Evolutionary conservation across 805 yeast species (phyloP), one percentile per base, ranked within the genome.

Genomic region (Kockiozyma suomiensis): DNA sequence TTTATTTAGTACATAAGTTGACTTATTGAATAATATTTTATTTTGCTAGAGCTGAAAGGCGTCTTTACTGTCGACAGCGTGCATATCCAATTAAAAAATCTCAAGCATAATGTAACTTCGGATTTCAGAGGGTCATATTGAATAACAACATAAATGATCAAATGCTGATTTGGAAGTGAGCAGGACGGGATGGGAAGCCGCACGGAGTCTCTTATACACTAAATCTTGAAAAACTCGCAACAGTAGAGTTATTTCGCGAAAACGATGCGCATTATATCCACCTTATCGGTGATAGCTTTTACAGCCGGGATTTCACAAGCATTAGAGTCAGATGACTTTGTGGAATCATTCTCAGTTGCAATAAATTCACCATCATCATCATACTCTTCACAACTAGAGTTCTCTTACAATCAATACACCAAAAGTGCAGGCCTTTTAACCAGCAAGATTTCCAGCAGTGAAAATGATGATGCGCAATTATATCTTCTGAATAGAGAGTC

Each of bases 401-500:
- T 57, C 53, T 19, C 42, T 4, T 48, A 35, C 28, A 46, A 48
- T 26, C 45, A 37, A 13, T 26, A 28, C 30, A 58, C 45, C 15
- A 48, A 41, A 43, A 15, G 40, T 13, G 61, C 57, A 4, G 35
- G 41, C 8, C 25, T 50, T 13, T n/a, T 48, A 25, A 23, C 38
- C 21, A 37, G 17, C 17, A 50, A 41, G 13, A 28, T 42, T 38
- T 15, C 23, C 4, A 15, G 40, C 6, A 23, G n/a, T n/a, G 43
- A 19, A n/a, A 13, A 8, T 19, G 25, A 28, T 12, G 53, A 47
- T 23, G 41, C 17, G 15, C 32, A 15, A n/a, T 37, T 50, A 4
- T 28, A 52, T 25, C 21, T 54, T 7, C 30, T 59, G 33, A 55
- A 53, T 40, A 58, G 41, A 45, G 35, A 46, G 19, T 48, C 53